Conservation (phyloP, 371 early-diverging fungal genomes). For the Actinomortierella wolfii region DNA sequence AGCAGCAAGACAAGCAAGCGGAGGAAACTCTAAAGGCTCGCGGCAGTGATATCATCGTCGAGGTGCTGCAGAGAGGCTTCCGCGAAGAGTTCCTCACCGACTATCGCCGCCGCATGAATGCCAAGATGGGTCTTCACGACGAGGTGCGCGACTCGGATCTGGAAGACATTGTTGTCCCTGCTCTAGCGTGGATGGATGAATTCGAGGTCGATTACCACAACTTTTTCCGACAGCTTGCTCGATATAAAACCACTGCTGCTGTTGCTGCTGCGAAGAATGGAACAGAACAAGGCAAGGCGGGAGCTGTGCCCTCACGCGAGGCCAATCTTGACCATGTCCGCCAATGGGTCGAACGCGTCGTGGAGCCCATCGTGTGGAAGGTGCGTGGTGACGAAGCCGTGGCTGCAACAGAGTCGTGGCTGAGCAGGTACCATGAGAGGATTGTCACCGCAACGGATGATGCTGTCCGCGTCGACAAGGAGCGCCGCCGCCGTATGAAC, state of each 20-base stretch:
- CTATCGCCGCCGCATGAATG: constrained; percentile 39
- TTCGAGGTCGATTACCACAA: constrained; percentile 38
- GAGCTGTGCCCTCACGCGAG: too few relatives aligned
- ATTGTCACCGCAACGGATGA: constrained; percentile 29
- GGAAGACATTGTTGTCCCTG: constrained; percentile 26
- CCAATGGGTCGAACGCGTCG: constrained; percentile 16
- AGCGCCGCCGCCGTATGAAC: constrained; percentile 58
- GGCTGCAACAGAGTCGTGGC: constrained; percentile 45
- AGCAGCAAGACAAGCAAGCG: constrained; percentile 7
- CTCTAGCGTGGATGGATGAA: constrained; percentile 42
- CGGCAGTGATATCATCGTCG: constrained; percentile 47
- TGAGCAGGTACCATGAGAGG: constrained; percentile 56
- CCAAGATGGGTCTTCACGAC: constrained; percentile 24
- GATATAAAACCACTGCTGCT: constrained; percentile 17
- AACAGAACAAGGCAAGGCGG: constrained; percentile 20
- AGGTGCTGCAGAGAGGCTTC: constrained; percentile 41
- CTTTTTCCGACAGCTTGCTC: constrained; percentile 34
- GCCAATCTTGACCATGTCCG: constrained; percentile 1
- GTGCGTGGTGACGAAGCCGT: constrained; percentile 22
- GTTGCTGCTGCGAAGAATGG: constrained; percentile 2
- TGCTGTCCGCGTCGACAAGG: constrained; percentile 34
- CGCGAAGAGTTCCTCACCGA: constrained; percentile 43
- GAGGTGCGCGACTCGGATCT: constrained; percentile 19
- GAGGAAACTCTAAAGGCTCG: constrained; percentile 47
- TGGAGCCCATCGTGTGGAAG: constrained; percentile 16